Percentiles rank a stretch among this genome's conserved stretches.
phyloP scores from a whole-genome alignment of 257 asterid species.

The Nicotiana tabacum region DNA sequence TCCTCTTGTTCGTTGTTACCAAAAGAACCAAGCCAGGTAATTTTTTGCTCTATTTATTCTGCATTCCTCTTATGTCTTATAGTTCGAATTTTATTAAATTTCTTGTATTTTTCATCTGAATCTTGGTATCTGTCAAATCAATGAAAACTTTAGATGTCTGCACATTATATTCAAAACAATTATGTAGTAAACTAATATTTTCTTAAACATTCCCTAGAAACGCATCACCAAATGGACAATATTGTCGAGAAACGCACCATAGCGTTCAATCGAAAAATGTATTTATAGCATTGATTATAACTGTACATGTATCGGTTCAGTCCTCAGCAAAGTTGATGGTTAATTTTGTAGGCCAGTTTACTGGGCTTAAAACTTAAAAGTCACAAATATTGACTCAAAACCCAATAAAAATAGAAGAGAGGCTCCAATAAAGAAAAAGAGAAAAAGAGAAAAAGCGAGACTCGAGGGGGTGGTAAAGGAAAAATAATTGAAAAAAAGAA shows the following conservation, averaged over 20 bases:
- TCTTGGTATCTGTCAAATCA: too few relatives aligned
- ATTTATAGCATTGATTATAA: too few relatives aligned
- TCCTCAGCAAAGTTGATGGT: neutral
- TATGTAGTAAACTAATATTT: too few relatives aligned
- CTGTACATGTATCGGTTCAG: too few relatives aligned
- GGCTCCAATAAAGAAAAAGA: neutral
- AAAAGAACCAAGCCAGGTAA: neutral
- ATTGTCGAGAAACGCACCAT: neutral
- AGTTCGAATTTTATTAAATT: too few relatives aligned
- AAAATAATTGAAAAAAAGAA: neutral
- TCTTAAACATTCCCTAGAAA: too few relatives aligned
- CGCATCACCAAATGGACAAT: too few relatives aligned
- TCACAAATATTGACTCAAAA: neutral
- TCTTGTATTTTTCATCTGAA: too few relatives aligned
- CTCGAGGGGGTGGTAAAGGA: neutral
- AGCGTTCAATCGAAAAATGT: too few relatives aligned
- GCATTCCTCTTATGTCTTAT: neutral
- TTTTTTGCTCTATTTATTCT: neutral
- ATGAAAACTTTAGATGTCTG: too few relatives aligned
- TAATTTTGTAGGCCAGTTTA: neutral
- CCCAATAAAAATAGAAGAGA: neutral
- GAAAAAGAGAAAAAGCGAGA: neutral
- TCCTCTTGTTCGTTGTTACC: neutral
- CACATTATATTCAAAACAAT: too few relatives aligned
- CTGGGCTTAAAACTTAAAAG: neutral